Percentiles rank a stretch among this genome's conserved stretches.
Conservation (phyloP, 345 rosid genomes). For the Draba incana region DNA sequence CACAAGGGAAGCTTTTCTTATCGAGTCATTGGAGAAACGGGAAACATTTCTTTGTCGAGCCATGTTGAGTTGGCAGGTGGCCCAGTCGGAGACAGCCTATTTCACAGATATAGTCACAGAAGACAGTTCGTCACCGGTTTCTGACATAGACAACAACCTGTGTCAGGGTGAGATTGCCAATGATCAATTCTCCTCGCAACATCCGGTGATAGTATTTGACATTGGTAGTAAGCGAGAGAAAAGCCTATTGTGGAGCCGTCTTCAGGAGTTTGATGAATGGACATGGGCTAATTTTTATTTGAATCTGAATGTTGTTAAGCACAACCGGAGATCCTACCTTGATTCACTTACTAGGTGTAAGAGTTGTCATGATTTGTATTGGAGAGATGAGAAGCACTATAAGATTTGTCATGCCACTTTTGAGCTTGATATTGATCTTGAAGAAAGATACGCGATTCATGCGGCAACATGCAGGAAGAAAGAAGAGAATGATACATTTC, state of each 20-base stretch:
- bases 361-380: constrained; percentile 89
- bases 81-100: constrained; percentile 48
- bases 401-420: constrained; percentile 88
- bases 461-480: constrained; percentile 77
- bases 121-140: constrained; percentile 85
- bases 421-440: constrained; percentile 92
- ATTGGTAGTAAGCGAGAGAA: constrained; percentile 65
- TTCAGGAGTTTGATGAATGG: constrained; percentile 86
- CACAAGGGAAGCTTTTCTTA: constrained; percentile 77
- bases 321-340: constrained; percentile 65
- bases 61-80: constrained; percentile 55
- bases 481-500: constrained; percentile 49
- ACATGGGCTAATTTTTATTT: constrained; percentile 77
- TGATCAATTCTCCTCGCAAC: constrained; percentile 49
- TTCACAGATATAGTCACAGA: constrained; percentile 56
- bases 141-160: constrained; percentile 83
- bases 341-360: constrained; percentile 81
- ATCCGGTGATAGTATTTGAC: constrained; percentile 71
- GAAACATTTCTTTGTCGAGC: constrained; percentile 66
- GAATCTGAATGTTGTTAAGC: constrained; percentile 70
- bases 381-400: constrained; percentile 99
- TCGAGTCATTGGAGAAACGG: constrained; percentile 79
- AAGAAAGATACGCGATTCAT: constrained; percentile 89
- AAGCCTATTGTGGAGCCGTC: constrained; percentile 56
- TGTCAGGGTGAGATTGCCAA: constrained; percentile 44